These are phyloP conservation scores for Camellia sinensis DNA, from an alignment of 148 eudicot genomes.

Conservation along the genomic window DNA sequence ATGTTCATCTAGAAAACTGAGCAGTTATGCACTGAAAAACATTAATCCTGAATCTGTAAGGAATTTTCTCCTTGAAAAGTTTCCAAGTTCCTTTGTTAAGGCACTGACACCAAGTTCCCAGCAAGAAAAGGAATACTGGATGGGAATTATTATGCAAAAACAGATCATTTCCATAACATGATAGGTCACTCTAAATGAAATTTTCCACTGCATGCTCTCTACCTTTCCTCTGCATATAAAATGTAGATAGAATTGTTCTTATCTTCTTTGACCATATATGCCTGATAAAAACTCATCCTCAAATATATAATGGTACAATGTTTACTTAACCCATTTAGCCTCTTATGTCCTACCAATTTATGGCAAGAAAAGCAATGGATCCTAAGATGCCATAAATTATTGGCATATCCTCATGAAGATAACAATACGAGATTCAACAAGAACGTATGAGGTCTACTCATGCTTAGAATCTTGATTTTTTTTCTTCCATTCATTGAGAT, in stretches of 20 bases:
- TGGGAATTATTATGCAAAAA: not conserved
- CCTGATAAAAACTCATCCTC: not conserved
- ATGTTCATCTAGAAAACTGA: not conserved
- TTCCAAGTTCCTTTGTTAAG: not conserved
- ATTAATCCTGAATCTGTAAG: not conserved
- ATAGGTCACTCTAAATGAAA: not conserved
- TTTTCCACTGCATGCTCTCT: not conserved
- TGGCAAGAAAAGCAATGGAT: not conserved
- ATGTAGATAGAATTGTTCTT: not conserved
- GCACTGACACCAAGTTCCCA: not conserved
- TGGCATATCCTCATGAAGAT: not conserved
- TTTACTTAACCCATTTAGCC: not conserved
- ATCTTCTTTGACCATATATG: not conserved
- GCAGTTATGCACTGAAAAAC: not conserved
- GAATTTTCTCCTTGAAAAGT: not conserved
- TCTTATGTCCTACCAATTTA: not conserved
- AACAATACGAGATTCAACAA: not conserved
- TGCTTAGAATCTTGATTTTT: not conserved
- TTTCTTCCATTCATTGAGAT: not conserved
- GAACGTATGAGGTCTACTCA: not conserved
- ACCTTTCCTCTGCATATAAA: not conserved
- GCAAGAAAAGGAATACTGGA: not conserved
- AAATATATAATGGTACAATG: not conserved
- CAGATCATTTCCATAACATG: not conserved
- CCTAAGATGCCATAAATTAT: not conserved